Conservation (phyloP, 176 grass and related monocot species). For the Avena eriantha region DNA sequence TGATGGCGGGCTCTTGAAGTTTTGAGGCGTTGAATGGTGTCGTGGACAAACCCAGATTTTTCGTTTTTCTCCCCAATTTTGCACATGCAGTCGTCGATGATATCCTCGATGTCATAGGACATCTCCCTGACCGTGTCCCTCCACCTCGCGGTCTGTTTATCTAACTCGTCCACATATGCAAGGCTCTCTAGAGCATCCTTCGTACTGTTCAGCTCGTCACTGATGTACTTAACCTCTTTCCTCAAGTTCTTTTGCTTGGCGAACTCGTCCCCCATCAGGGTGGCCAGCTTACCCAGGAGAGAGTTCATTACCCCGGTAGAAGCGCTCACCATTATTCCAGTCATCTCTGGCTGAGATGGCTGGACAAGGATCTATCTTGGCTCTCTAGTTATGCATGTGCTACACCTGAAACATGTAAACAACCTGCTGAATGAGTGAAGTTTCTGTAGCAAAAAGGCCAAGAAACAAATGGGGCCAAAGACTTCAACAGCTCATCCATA, state of each 20-base stretch:
- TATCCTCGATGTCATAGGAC: conserved; percentile 10
- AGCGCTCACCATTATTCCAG: neutral
- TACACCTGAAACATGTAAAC: conserved; percentile 2
- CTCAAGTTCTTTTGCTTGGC: conserved; percentile 1
- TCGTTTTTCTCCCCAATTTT: neutral
- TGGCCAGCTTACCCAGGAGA: neutral
- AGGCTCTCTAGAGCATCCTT: conserved; percentile 18
- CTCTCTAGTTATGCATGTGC: neutral
- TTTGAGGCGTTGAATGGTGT: conserved; percentile 5
- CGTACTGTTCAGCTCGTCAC: neutral
- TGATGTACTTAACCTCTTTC: conserved; percentile 2
- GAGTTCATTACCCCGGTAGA: conserved; percentile 4
- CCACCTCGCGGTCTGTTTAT: neutral
- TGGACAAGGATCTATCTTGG: neutral
- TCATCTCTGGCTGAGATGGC: neutral
- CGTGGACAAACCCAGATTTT: neutral
- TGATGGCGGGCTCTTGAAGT: neutral
- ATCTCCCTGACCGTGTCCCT: neutral
- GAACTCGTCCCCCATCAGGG: neutral
- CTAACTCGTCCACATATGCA: neutral
- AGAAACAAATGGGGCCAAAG: neutral
- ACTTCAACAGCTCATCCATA: neutral
- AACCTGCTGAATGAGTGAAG: neutral
- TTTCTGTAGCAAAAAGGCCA: neutral
- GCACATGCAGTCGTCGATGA: conserved; percentile 16